Percentiles rank a stretch among this genome's conserved stretches.
Conservation (phyloP, 2,329 filamentous ascomycete genomes). For the Fusarium nygamai region DNA sequence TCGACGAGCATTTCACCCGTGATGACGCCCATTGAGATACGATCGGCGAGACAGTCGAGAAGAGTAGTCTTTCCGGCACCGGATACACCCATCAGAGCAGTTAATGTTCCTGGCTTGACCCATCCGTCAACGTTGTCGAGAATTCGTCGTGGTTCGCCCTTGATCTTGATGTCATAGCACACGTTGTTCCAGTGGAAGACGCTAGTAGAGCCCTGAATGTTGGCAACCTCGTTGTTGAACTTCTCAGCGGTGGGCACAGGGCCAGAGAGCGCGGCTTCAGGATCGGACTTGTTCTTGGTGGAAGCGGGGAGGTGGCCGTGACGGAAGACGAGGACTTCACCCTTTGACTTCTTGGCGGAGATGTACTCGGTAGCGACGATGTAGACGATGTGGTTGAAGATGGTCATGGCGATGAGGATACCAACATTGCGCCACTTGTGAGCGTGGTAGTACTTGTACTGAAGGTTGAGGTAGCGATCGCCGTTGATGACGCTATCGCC, state of each 20-base stretch:
- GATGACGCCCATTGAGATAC: slow-evolving; percentile 78
- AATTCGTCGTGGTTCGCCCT: slow-evolving; percentile 71
- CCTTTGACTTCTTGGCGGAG: slow-evolving; percentile 64
- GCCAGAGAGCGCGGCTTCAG: slow-evolving; percentile 31
- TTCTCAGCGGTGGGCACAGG: slow-evolving; percentile 38
- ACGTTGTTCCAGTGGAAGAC: slow-evolving; percentile 78
- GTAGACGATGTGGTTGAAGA: slow-evolving; percentile 60
- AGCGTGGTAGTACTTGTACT: slow-evolving; percentile 57
- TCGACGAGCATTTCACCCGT: slow-evolving; percentile 76
- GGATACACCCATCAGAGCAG: slow-evolving; percentile 70
- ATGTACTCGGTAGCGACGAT: slow-evolving; percentile 60
- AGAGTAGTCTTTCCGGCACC: slow-evolving; percentile 72
- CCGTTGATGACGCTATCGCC: slow-evolving; percentile 58
- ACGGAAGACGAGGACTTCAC: slow-evolving; percentile 69
- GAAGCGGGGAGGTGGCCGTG: slow-evolving; percentile 49
- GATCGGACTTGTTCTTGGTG: slow-evolving; percentile 30
- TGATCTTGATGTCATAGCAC: slow-evolving; percentile 78
- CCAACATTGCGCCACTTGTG: slow-evolving; percentile 68
- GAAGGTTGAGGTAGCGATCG: slow-evolving; percentile 56
- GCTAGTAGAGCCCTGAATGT: slow-evolving; percentile 42
- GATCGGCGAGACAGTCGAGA: slow-evolving; percentile 70
- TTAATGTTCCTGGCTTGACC: slow-evolving; percentile 79
- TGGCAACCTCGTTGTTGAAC: slow-evolving; percentile 9
- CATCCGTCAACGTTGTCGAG: slow-evolving; percentile 77
- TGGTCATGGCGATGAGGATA: slow-evolving; percentile 62